Evolutionary conservation across 2,329 filamentous ascomycete species (phyloP).

Genomic region (Pseudogymnoascus verrucosus): DNA sequence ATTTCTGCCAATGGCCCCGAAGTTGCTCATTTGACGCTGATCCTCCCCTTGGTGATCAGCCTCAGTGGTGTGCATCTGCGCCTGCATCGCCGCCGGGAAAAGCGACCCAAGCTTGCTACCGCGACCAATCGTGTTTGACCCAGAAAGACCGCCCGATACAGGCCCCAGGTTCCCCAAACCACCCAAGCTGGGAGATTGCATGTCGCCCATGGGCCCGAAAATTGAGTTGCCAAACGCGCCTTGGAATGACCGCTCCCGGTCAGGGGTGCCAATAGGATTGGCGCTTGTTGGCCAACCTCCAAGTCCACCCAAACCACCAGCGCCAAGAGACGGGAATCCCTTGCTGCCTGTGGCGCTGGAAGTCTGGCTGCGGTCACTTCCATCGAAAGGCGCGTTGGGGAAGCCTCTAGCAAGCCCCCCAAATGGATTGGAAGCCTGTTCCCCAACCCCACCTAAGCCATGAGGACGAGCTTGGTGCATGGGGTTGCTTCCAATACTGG

Average conservation of each 20-base stretch:
- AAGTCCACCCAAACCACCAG: conserved; percentile 41
- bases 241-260: conserved; percentile 51
- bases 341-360: conserved; percentile 74
- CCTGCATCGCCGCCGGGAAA: conserved; percentile 84
- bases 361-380: conserved; percentile 85
- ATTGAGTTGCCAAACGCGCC: conserved; percentile 69
- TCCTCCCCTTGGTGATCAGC: conserved; percentile 55
- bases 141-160: conserved; percentile 41
- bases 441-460: conserved; percentile 44
- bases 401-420: conserved; percentile 47
- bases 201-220: conserved; percentile 68
- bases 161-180: conserved; percentile 63
- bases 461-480: conserved; percentile 41
- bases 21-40: conserved; percentile 51
- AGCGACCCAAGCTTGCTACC: conserved; percentile 78
- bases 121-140: conserved; percentile 62
- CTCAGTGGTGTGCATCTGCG: conserved; percentile 73
- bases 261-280: conserved; percentile 58
- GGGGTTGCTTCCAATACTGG: conserved; percentile 26
- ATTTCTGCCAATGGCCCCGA: conserved; percentile 60
- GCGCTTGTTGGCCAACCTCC: conserved; percentile 42
- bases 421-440: conserved; percentile 44
- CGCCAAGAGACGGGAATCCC: conserved; percentile 56
- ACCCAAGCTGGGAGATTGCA: conserved; percentile 64
- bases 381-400: conserved; percentile 40